Base-by-base conservation (phyloP, 768 basidiomycete species). In the Solioccasus polychromus region DNA sequence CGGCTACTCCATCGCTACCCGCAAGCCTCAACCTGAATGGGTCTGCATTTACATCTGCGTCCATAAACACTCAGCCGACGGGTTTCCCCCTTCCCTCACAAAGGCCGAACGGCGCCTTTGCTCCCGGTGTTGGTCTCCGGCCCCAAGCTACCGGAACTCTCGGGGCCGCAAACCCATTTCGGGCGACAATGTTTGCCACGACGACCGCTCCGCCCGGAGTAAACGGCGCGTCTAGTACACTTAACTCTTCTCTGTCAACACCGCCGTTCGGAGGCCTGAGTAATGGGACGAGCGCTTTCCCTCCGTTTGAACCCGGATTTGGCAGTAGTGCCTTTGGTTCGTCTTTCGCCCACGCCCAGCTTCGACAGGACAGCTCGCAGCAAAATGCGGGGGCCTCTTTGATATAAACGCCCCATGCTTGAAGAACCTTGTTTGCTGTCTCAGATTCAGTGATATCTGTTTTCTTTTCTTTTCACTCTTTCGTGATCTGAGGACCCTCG, bases 81-180 rank as follows among this genome's bases (percentile, higher is more conserved):
- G 59, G 63, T n/a, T 19, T 58, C 4, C 23, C 40, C 8, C 22
- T 43, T 2, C 10, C 39, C 31, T 48, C 51, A 32, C 53, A 49
- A 15, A 42, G 46, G 23, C 8, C 31, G 36, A 54, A 54, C 11
- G 60, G 51, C 35, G 58, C 52, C 37, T 45, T 51, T 22, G 62
- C 68, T 0, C 47, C 75, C n/a, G 80, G 79, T 22, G 68, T 71
- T 30, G 62, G 60, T 17, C 68, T 84, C 24, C 69, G 82, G 38
- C 79, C 82, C 12, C 83, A 85, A 56, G 73, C 76, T 52, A 85
- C 82, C 18, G 83, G 83, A 3, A 47, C 66, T 37, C 60, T 69
- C 12, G 73, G 72, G 6, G 67, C 57, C 17, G 77, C 77, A 4
- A 84, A 83, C 48, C 82, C 82, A n/a, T 84, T 84, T 64, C 74